These are phyloP conservation scores for Cinnamomum micranthum DNA, from an alignment of 164 flowering plant species.

Conservation along the genomic window DNA sequence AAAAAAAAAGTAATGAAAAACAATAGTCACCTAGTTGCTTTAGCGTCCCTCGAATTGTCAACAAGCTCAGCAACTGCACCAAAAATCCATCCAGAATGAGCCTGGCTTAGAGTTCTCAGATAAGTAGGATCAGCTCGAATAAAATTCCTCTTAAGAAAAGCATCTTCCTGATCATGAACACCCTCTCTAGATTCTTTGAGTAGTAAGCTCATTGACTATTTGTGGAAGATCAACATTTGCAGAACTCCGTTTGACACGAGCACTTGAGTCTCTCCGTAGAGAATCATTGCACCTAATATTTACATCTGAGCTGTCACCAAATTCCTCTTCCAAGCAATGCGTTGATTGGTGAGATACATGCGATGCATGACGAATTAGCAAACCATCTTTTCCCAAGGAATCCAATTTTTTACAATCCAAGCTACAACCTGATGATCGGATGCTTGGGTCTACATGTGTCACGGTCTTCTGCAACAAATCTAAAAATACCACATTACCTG, in stretches of 20 bases:
- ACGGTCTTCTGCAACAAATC: neutral
- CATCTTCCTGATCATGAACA: constrained; percentile 1
- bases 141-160: neutral
- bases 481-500: neutral
- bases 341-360: neutral
- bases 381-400: neutral
- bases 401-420: neutral
- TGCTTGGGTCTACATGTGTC: neutral
- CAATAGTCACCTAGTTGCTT: constrained; percentile 33
- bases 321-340: constrained; percentile 6
- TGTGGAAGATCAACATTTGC: neutral
- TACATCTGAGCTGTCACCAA: constrained; percentile 11
- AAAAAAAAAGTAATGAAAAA: neutral
- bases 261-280: neutral
- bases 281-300: constrained; percentile 3
- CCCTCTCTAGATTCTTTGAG: constrained; percentile 1
- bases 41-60: constrained; percentile 65
- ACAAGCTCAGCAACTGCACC: constrained; percentile 69
- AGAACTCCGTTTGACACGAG: neutral
- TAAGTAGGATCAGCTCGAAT: constrained; percentile 39
- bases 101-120: constrained; percentile 42
- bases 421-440: neutral
- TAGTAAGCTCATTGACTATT: neutral
- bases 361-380: neutral
- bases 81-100: constrained; percentile 59